These are phyloP conservation scores for Prunus yedoensis DNA, from an alignment of 331 rosid genomes.

Conservation along the genomic window DNA sequence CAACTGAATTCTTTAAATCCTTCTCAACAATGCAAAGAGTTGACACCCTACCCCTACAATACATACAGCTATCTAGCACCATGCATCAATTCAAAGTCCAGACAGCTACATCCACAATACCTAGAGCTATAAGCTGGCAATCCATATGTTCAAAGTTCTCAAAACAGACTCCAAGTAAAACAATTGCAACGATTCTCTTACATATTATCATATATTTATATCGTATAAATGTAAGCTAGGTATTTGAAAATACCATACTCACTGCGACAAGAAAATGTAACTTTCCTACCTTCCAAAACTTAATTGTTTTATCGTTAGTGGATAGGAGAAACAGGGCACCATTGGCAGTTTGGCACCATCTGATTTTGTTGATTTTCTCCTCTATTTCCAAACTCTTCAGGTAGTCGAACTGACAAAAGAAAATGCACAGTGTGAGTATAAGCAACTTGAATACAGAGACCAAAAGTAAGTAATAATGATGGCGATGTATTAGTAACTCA, in stretches of 20 bases:
- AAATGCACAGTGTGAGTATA: slow-evolving; percentile 14
- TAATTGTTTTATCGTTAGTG: slow-evolving; percentile 89
- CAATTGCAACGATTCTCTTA: neutral
- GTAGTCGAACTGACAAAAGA: slow-evolving; percentile 73
- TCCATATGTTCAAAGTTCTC: neutral
- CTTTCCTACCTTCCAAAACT: slow-evolving; percentile 86
- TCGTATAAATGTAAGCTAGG: neutral
- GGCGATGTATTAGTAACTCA: neutral
- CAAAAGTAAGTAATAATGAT: neutral
- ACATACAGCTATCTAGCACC: neutral
- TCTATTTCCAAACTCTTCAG: slow-evolving; percentile 98
- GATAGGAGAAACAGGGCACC: slow-evolving; percentile 88
- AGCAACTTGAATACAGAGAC: slow-evolving; percentile 4
- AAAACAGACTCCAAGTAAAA: neutral
- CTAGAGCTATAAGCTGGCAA: neutral
- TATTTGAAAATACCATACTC: neutral
- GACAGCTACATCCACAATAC: neutral
- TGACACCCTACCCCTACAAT: neutral
- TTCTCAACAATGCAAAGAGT: neutral
- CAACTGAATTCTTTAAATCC: neutral
- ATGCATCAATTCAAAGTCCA: neutral
- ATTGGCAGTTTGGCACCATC: slow-evolving; percentile 96
- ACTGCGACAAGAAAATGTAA: slow-evolving; percentile 1
- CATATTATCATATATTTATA: neutral
- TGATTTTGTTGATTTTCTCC: slow-evolving; percentile 97